These are phyloP conservation scores for Solanum acaule DNA, from an alignment of 257 asterid species.

Conservation along the genomic window DNA sequence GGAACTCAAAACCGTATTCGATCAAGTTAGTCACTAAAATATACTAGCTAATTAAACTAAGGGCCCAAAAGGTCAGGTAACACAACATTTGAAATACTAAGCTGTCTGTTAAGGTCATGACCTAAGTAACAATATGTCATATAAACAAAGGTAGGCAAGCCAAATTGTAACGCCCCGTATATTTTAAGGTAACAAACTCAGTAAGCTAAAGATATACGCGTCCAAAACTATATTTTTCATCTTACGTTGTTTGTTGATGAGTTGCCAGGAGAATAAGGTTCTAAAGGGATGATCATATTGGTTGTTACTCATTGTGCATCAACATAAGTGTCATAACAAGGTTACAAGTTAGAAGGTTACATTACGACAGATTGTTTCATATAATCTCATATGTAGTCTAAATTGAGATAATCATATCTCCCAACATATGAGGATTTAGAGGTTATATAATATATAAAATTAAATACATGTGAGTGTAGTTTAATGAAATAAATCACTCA, in stretches of 20 bases:
- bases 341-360: not conserved
- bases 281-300: not conserved
- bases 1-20: too few relatives aligned
- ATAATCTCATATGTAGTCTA: not conserved
- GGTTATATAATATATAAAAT: too few relatives aligned
- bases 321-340: not conserved
- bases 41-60: too few relatives aligned
- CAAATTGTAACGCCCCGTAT: not conserved
- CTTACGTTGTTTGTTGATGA: too few relatives aligned
- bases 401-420: not conserved
- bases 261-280: not conserved
- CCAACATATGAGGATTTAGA: not conserved
- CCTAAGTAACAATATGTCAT: not conserved
- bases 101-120: too few relatives aligned
- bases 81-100: too few relatives aligned
- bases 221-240: not conserved
- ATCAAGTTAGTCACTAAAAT: too few relatives aligned
- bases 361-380: not conserved
- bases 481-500: not conserved
- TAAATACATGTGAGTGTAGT: not conserved
- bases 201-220: not conserved
- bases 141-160: not conserved
- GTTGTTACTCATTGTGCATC: not conserved
- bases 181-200: not conserved
- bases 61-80: too few relatives aligned